Base-by-base conservation (phyloP, 2,329 filamentous ascomycete genomes). In the Diaporthe humulicola region DNA sequence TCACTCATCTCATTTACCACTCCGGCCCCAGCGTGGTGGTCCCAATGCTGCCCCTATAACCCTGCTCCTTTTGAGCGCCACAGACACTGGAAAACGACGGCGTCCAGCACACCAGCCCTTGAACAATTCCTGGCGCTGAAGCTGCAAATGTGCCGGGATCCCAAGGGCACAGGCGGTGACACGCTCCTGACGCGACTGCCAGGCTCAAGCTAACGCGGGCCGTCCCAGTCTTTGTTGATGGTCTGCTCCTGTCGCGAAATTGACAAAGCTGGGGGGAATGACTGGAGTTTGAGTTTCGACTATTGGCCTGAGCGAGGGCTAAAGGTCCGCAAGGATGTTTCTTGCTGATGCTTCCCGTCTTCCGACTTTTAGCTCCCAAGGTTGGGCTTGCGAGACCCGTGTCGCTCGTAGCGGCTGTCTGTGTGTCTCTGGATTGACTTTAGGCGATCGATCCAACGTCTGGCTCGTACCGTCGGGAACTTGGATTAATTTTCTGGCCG, bases 151-250 rank as follows among this genome's bases (percentile, higher is more conserved):
- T 40, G 64, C 64, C 42, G 36, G 64, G 48, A 25, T 54, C 14
- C 45, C 7, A 52, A 28, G 64, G 64, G 30, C 33, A 36, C 64
- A 52, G 45, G 64, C 64, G 45, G 42, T 45, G 64, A 69, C 64
- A 54, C 64, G 64, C 48, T 69, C 64, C 64, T 40, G 64, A 69
- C 64, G 64, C 64, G 64, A 69, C 64, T 54, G 48, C 40, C 45
- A 69, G 64, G 33, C 64, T 69, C 64, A 40, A 54, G 64, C 64
- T 69, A 69, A 40, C 45, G 48, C 64, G 64, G 64, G 64, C 64
- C 64, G 64, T 40, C 64, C 64, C 64, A 69, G 64, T 19, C 33
- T 54, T 38, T 69, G 48, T 54, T 40, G 64, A 54, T 38, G 48
- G 64, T 30, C 64, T 40, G 48, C 9, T 69, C 64, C n/a, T 40